Percentiles rank a stretch among this genome's conserved stretches.
Evolutionary conservation across 257 asterid species (phyloP).

Genomic region (Scutellaria minor): DNA sequence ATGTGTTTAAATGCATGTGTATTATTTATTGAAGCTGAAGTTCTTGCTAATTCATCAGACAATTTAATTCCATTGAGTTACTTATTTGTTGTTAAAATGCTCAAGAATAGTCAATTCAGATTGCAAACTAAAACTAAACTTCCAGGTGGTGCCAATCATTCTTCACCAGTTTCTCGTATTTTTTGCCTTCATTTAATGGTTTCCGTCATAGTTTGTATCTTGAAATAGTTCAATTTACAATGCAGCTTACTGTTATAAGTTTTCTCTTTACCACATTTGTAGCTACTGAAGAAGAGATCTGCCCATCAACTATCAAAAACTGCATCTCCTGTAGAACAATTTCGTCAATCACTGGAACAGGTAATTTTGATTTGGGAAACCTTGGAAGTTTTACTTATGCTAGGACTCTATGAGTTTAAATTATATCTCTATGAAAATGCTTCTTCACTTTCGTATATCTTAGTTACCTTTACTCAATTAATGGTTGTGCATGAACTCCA

Average conservation of each 20-base stretch:
- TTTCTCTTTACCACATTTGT: constrained; percentile 69
- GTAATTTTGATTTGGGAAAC: constrained; percentile 40
- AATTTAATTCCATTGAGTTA: neutral
- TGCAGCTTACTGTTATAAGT: constrained; percentile 69
- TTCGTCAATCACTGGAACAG: constrained; percentile 71
- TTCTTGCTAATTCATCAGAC: neutral
- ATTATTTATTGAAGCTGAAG: neutral
- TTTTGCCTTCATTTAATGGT: constrained; percentile 4
- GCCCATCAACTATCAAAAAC: constrained; percentile 59
- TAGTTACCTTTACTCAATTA: neutral
- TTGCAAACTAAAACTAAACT: no score
- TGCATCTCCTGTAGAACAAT: constrained; percentile 72
- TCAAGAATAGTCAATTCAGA: no score
- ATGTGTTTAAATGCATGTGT: constrained; percentile 6
- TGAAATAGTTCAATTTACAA: constrained; percentile 53
- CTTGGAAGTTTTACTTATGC: constrained; percentile 19
- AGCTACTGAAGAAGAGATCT: constrained; percentile 81
- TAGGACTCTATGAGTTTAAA: neutral
- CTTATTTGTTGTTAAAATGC: no score
- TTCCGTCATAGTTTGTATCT: constrained; percentile 40
- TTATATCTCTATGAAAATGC: neutral
- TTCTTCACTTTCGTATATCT: neutral
- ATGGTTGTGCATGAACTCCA: constrained; percentile 10
- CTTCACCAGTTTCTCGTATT: constrained; percentile 5
- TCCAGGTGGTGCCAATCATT: neutral